These are phyloP conservation scores for Anthracocystis panici-leucophaei DNA, from an alignment of 1,284 basidiomycete species.

Conservation along the genomic window DNA sequence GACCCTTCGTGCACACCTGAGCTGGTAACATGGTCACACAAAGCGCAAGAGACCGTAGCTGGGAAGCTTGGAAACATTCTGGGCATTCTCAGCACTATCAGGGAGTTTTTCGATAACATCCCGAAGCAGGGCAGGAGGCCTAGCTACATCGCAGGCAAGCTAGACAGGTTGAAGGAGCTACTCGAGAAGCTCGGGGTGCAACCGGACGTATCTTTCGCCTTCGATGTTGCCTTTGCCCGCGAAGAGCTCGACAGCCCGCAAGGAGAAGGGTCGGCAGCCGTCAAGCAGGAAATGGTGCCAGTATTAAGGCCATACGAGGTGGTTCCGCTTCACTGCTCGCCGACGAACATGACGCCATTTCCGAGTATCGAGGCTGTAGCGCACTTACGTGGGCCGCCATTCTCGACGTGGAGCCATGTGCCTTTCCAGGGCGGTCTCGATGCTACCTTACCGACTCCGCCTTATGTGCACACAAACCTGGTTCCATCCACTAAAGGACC, in stretches of 20 bases:
- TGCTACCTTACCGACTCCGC: neutral
- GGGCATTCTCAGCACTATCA: constrained; percentile 20
- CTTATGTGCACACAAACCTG: neutral
- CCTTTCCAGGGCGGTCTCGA: neutral
- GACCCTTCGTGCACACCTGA: neutral
- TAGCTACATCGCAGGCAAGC: neutral
- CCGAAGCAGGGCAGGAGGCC: constrained; percentile 12
- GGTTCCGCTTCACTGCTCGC: neutral
- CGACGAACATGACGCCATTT: neutral
- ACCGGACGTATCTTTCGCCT: constrained; percentile 25
- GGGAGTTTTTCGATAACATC: constrained; percentile 24
- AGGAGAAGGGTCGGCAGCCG: neutral
- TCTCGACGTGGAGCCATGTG: too few species aligned
- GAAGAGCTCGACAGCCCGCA: neutral
- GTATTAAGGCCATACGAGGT: neutral
- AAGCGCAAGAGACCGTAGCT: constrained; percentile 2
- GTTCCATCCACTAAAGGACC: neutral
- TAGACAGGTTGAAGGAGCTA: neutral
- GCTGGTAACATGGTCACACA: neutral
- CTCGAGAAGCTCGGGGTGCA: constrained; percentile 16
- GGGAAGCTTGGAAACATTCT: constrained; percentile 20
- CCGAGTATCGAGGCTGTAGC: neutral
- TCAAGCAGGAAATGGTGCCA: neutral
- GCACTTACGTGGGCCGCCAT: neutral
- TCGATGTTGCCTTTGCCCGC: constrained; percentile 10